Evolutionary conservation across 1,139 yeast species (phyloP).

Genomic region (Taiozyma sp.): DNA sequence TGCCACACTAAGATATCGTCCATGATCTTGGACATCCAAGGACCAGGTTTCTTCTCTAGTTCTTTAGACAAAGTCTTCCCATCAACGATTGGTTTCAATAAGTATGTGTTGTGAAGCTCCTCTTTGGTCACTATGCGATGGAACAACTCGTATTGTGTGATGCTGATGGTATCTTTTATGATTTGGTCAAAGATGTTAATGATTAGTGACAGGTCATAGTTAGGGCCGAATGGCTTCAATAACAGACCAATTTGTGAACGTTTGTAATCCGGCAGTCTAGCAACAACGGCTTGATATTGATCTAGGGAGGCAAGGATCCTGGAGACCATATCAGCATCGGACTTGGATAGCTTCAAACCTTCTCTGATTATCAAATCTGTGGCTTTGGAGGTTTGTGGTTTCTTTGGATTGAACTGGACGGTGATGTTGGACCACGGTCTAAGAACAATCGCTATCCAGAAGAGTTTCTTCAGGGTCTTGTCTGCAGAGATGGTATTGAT

Average conservation of each 20-base stretch:
- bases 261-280: conserved; percentile 21
- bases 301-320: conserved; percentile 31
- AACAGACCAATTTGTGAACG: conserved; percentile 62
- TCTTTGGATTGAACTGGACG: conserved; percentile 36
- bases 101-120: conserved; percentile 38
- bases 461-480: conserved; percentile 22
- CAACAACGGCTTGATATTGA: conserved; percentile 24
- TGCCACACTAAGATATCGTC: conserved; percentile 66
- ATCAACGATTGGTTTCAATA: conserved; percentile 52
- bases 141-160: conserved; percentile 33
- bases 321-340: conserved; percentile 48
- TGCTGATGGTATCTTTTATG: conserved; percentile 7
- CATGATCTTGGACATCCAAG: conserved; percentile 66
- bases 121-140: conserved; percentile 24
- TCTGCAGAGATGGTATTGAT: conserved; percentile 3
- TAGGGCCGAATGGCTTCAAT: conserved; percentile 49
- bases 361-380: conserved; percentile 51
- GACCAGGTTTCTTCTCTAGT: conserved; percentile 67
- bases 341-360: conserved; percentile 63
- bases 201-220: conserved; percentile 43
- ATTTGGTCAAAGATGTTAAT: conserved; percentile 23
- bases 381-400: conserved; percentile 26
- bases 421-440: conserved; percentile 42
- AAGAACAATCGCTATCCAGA: conserved; percentile 46
- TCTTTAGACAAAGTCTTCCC: conserved; percentile 60